Evolutionary conservation across 306 rosid genomes (phyloP).

Genomic region (Citrullus mucosospermus): DNA sequence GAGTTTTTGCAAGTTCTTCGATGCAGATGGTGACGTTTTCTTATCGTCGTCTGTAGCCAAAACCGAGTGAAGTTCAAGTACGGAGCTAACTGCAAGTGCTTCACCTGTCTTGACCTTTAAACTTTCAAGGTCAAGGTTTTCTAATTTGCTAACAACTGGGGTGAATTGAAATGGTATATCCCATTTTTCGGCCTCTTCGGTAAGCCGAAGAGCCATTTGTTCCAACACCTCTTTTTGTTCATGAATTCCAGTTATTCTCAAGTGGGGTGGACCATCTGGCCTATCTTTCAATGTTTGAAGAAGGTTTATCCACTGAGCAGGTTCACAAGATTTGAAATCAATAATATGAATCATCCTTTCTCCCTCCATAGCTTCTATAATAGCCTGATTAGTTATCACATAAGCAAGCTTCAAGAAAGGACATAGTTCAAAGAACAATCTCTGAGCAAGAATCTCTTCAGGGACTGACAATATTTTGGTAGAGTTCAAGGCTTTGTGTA

Average conservation of each 20-base stretch:
- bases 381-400: constrained; percentile 67
- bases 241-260: constrained; percentile 77
- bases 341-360: constrained; percentile 65
- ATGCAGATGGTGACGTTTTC: constrained; percentile 35
- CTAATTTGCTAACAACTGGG: constrained; percentile 52
- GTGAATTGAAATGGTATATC: constrained; percentile 68
- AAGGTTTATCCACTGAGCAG: constrained; percentile 68
- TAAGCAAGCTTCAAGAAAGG: constrained; percentile 70
- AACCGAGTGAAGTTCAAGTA: constrained; percentile 66
- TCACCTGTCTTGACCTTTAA: constrained; percentile 77
- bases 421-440: constrained; percentile 56
- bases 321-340: constrained; percentile 68
- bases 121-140: constrained; percentile 52
- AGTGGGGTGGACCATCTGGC: constrained; percentile 63
- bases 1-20: constrained; percentile 33
- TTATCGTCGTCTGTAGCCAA: constrained; percentile 58
- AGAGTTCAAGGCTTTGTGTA: constrained; percentile 47
- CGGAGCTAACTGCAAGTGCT: constrained; percentile 67
- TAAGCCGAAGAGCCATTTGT: constrained; percentile 44
- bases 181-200: constrained; percentile 52
- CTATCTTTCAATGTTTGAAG: constrained; percentile 39
- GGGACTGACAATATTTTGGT: constrained; percentile 36
- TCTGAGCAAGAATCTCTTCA: constrained; percentile 39
- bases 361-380: constrained; percentile 65
- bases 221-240: constrained; percentile 55